Conservation (phyloP, 768 basidiomycete species). For the Rhizopogon vinicolor region DNA sequence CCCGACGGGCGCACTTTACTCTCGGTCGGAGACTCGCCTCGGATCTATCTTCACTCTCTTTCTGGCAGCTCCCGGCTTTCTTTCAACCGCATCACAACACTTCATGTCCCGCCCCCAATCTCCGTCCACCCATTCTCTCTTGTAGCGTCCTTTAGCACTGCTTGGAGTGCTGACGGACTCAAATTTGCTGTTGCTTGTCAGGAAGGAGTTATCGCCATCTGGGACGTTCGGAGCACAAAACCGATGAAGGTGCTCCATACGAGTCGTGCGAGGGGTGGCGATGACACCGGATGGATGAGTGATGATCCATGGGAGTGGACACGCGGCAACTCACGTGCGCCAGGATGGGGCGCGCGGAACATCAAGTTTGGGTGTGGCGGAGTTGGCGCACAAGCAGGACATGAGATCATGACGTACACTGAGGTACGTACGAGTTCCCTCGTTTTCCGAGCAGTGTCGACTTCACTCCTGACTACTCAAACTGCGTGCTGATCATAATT, state of each 20-base stretch:
- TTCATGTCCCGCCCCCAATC: constrained; percentile 58
- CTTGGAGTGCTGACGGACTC: constrained; percentile 69
- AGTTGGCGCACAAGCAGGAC: constrained; percentile 37
- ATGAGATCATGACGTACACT: constrained; percentile 85
- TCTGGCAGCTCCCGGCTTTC: constrained; percentile 56
- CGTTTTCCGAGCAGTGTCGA: not conserved
- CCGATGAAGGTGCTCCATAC: constrained; percentile 69
- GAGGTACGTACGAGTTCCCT: constrained; percentile 48
- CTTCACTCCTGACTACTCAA: not conserved
- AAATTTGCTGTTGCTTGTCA: constrained; percentile 85
- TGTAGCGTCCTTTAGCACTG: constrained; percentile 69
- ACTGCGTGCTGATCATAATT: constrained; percentile 7
- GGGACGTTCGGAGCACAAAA: constrained; percentile 75
- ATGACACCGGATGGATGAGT: constrained; percentile 45
- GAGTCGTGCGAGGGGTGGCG: constrained; percentile 31
- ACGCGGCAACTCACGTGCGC: constrained; percentile 49
- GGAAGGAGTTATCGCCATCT: constrained; percentile 74
- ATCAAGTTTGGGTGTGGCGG: constrained; percentile 78
- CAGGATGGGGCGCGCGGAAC: constrained; percentile 83
- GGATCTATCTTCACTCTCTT: constrained; percentile 79
- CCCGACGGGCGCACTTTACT: constrained; percentile 84
- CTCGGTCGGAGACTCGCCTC: constrained; percentile 87
- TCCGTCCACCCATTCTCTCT: constrained; percentile 25
- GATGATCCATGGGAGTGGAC: constrained; percentile 72
- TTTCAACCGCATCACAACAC: constrained; percentile 65